Evolutionary conservation across 306 rosid genomes (phyloP), one percentile per base, ranked within the genome.

Genomic region (Fragaria iinumae): DNA sequence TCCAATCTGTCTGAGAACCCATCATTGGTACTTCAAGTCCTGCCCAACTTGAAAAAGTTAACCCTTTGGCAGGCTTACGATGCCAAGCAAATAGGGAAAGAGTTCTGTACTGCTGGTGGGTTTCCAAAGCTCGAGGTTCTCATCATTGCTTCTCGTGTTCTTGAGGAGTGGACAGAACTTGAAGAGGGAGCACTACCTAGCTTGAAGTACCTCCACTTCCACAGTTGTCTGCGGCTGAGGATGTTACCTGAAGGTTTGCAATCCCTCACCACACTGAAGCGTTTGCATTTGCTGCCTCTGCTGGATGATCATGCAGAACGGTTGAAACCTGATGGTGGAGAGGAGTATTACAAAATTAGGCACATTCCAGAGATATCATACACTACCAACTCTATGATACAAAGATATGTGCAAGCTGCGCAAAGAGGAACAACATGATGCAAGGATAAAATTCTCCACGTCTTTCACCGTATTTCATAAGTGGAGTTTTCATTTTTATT

Each of bases 181-280:
- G 81, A 81, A 72, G 80, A 71, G 59, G 81, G 78, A 23, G 74
- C 81, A 76, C 62, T 76, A 23, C 81, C 74, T 23, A 81, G 81
- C 75, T 55, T 76, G 75, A 72, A 76, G 48, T 43, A 34, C 56
- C 75, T 81, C 64, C 20, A 6, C 39, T 11, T 76, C 20, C 77
- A 76, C 62, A 67, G 23, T 73, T 80, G 80, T 62, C 20, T 16
- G 38, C 4, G 18, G 62, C 47, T 76, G 69, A 56, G 11, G 55
- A 76, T 59, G 64, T 12, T 66, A 23, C 79, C 81, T 0, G 65
- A 81, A 67, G 82, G 75, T 10, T 23, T 72, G 72, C 79, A 65
- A 69, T 77, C 57, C 48, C 65, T 81, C 75, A 77, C 71, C 66
- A 27, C 75, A 16, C 71, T 72, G 29, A 7, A 77, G 72, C 71